phyloP scores from a whole-genome alignment of 2,329 filamentous ascomycete genomes.

The Claviceps spartinae region DNA sequence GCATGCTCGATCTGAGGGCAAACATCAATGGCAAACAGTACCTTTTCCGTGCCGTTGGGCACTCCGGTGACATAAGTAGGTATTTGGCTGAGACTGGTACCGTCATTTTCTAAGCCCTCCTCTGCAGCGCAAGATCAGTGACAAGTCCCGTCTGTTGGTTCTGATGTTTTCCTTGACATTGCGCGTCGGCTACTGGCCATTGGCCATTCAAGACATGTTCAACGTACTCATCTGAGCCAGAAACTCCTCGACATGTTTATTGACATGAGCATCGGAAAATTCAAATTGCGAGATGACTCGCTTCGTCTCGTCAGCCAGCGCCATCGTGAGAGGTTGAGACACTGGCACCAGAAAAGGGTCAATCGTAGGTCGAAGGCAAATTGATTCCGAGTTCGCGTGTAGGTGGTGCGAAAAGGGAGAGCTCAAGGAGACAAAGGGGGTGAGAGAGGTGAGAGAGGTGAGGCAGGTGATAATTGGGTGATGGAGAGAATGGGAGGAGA shows the following conservation, averaged over 20 bases:
- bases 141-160: neutral
- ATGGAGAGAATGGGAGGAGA: conserved; percentile 10
- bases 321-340: conserved; percentile 45
- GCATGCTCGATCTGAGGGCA: neutral
- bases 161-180: neutral
- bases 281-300: conserved; percentile 77
- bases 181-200: neutral
- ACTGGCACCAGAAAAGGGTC: conserved; percentile 41
- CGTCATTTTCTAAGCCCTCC: conserved; percentile 67
- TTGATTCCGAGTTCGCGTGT: conserved; percentile 26
- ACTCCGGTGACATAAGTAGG: conserved; percentile 93
- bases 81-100: conserved; percentile 82
- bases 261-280: conserved; percentile 64
- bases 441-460: neutral
- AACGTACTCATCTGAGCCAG: conserved; percentile 63
- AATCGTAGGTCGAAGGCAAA: conserved; percentile 41
- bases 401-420: conserved; percentile 15
- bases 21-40: neutral
- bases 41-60: conserved; percentile 95
- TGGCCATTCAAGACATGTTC: neutral
- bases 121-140: conserved; percentile 30
- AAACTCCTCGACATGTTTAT: conserved; percentile 72
- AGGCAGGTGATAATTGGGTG: neutral
- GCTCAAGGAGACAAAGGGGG: conserved; percentile 17
- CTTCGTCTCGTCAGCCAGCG: conserved; percentile 57